Evolutionary conservation across 257 asterid genomes (phyloP), one percentile per base, ranked within the genome.

Genomic region (Plantago major): DNA sequence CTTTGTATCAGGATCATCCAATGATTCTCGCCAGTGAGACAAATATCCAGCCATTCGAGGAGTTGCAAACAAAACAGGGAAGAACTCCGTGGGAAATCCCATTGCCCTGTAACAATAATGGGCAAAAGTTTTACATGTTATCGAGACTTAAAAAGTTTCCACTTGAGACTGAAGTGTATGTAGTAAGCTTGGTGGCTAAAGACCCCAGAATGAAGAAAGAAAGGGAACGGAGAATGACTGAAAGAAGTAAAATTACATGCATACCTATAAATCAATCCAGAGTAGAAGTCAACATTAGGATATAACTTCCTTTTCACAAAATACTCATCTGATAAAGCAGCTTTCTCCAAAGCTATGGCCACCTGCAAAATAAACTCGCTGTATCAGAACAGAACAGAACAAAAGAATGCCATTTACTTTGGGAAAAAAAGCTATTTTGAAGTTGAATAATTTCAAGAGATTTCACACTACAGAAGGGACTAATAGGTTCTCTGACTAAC

Each of bases 31-130:
- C 99, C 99, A 92, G 77, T 92, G 99, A 72, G 99, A 86, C 67
- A 92, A 78, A 73, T 92, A 92, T 46, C 99, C 99, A 55, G 99
- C 99, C 99, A 92, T 92, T 37, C 99, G 87, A 49, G 99, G 99
- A 70, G 86, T 79, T 42, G 99, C 99, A 71, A 92, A 89, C 73
- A 92, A 59, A 68, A 92, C 95, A 9, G 99, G 93, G 46, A 92
- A 92, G 89, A 92, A 92, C 77, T 92, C 99, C 0, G 97, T 83
- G 3, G 99, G 96, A 51, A 92, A 92, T n/a, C 99, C 99, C 84
- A 89, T 92, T 43, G 99, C 97, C 87, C 98, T 92, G 82, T 44
- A 40, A 56, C 5, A 46, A 51, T 15, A 10, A 71, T n/a, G 64
- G 53, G 62, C 57, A 66, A 62, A 46, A 42, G 3, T 42, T 48